A percentile compares a stretch with the other conserved stretches of the same genome.
phyloP scores from a whole-genome alignment of 257 asterid genomes.

The Salvia hispanica region DNA sequence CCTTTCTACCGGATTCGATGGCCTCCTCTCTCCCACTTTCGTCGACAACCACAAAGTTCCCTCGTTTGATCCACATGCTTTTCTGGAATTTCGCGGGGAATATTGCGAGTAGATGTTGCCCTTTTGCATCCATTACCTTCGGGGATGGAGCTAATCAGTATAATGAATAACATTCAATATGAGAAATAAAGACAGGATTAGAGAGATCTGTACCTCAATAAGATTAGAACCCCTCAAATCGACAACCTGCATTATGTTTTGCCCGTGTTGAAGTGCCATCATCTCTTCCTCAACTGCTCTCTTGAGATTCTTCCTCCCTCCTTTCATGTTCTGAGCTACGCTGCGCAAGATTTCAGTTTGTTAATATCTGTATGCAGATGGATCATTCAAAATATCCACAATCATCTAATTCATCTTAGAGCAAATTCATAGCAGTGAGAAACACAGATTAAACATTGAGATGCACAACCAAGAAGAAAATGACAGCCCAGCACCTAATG shows the following conservation, averaged over 20 bases:
- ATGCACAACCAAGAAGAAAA: too few relatives aligned
- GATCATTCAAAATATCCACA: too few relatives aligned
- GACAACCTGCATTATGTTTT: constrained; percentile 76
- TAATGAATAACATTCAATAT: not conserved
- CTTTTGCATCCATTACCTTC: constrained; percentile 78
- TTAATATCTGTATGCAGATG: too few relatives aligned
- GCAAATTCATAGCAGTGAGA: too few relatives aligned
- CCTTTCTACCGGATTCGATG: constrained; percentile 75
- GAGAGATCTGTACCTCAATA: constrained; percentile 54
- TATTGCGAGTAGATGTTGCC: constrained; percentile 61
- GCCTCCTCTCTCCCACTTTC: constrained; percentile 92
- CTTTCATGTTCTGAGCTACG: constrained; percentile 46
- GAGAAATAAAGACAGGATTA: not conserved
- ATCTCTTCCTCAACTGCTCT: constrained; percentile 61
- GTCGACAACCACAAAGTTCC: constrained; percentile 81
- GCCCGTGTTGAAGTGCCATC: constrained; percentile 52
- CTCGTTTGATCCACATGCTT: constrained; percentile 94
- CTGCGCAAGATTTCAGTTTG: too few relatives aligned
- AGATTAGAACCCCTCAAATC: constrained; percentile 81
- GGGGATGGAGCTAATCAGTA: not conserved
- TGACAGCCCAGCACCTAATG: too few relatives aligned
- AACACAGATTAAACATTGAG: too few relatives aligned
- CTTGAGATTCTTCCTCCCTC: constrained; percentile 90
- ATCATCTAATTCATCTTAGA: too few relatives aligned
- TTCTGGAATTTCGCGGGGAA: constrained; percentile 93